Evolutionary conservation across 805 yeast genomes (phyloP).

Genomic region (Saturnispora sekii): DNA sequence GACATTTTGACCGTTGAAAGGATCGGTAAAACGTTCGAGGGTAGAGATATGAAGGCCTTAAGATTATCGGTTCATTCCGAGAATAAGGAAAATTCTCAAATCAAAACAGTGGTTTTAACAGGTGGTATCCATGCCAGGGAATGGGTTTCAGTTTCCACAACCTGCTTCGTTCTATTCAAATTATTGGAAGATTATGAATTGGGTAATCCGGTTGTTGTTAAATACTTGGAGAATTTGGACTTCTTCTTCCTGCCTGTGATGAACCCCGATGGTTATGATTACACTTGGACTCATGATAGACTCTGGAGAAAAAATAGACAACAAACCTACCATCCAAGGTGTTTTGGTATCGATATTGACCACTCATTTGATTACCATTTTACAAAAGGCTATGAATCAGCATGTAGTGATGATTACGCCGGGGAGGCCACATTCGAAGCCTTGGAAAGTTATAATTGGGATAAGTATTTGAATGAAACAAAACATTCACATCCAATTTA

Average conservation of each 20-base stretch:
- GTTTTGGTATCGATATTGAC: slow-evolving; percentile 81
- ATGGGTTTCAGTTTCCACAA: slow-evolving; percentile 73
- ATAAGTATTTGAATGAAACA: slow-evolving; percentile 38
- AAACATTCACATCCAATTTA: slow-evolving; percentile 48
- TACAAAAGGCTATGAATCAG: slow-evolving; percentile 48
- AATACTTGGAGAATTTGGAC: slow-evolving; percentile 49
- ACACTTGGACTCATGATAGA: slow-evolving; percentile 72
- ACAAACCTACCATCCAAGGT: slow-evolving; percentile 51
- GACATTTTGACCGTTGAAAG: slow-evolving; percentile 50
- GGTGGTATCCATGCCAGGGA: slow-evolving; percentile 89
- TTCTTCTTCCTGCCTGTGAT: slow-evolving; percentile 72
- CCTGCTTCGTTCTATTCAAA: slow-evolving; percentile 44
- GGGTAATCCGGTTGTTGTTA: slow-evolving; percentile 31
- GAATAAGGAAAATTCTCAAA: slow-evolving; percentile 22
- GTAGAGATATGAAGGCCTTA: slow-evolving; percentile 57
- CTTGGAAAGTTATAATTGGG: slow-evolving; percentile 44
- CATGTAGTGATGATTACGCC: slow-evolving; percentile 77
- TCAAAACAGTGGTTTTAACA: slow-evolving; percentile 61
- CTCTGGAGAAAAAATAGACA: slow-evolving; percentile 88
- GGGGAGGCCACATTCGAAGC: slow-evolving; percentile 70
- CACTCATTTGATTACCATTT: slow-evolving; percentile 75
- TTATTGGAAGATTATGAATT: slow-evolving; percentile 39
- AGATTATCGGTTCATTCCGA: slow-evolving; percentile 44
- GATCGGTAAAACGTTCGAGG: slow-evolving; percentile 71
- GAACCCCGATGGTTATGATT: slow-evolving; percentile 87